Conservation (phyloP, 2,329 filamentous ascomycete species). For the Dactylonectria macrodidyma region DNA sequence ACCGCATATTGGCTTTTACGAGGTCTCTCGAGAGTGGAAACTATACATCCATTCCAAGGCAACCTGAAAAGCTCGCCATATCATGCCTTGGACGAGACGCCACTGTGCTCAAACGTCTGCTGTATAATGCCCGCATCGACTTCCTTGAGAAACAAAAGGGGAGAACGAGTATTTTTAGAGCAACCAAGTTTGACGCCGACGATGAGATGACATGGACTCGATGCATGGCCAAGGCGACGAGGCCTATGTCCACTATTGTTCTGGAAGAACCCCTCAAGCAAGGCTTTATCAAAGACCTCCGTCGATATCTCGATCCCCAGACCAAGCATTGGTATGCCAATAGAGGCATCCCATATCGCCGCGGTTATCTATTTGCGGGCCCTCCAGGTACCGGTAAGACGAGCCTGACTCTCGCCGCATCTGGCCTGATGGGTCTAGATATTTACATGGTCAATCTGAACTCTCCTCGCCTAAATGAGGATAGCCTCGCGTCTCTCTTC, state of each 20-base stretch:
- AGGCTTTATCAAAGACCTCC: slow-evolving; percentile 33
- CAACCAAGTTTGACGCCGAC: not conserved
- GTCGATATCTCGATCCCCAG: slow-evolving; percentile 35
- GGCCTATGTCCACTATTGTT: slow-evolving; percentile 38
- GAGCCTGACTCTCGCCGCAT: slow-evolving; percentile 35
- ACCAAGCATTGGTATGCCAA: slow-evolving; percentile 30
- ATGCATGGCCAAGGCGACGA: slow-evolving; percentile 35
- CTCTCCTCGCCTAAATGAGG: slow-evolving; percentile 27
- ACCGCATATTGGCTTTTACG: slow-evolving; percentile 26
- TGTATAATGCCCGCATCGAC: slow-evolving; percentile 33
- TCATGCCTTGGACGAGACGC: slow-evolving; percentile 33
- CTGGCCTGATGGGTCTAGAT: slow-evolving; percentile 15
- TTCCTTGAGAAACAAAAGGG: slow-evolving; percentile 32
- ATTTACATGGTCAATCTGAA: slow-evolving; percentile 38
- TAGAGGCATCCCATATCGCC: slow-evolving; percentile 39
- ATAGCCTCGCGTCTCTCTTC: slow-evolving; percentile 28
- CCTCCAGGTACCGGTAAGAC: slow-evolving; percentile 41
- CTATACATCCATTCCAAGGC: not conserved
- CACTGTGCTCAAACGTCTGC: slow-evolving; percentile 31
- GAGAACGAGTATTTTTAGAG: slow-evolving; percentile 31
- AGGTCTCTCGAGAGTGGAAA: slow-evolving; percentile 9
- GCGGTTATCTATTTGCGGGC: slow-evolving; percentile 40
- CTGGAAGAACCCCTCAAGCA: slow-evolving; percentile 35
- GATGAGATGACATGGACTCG: slow-evolving; percentile 24
- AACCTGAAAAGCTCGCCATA: slow-evolving; percentile 16